These are phyloP conservation scores for Dipodascus albidus DNA, from an alignment of 805 yeast species.

Conservation along the genomic window DNA sequence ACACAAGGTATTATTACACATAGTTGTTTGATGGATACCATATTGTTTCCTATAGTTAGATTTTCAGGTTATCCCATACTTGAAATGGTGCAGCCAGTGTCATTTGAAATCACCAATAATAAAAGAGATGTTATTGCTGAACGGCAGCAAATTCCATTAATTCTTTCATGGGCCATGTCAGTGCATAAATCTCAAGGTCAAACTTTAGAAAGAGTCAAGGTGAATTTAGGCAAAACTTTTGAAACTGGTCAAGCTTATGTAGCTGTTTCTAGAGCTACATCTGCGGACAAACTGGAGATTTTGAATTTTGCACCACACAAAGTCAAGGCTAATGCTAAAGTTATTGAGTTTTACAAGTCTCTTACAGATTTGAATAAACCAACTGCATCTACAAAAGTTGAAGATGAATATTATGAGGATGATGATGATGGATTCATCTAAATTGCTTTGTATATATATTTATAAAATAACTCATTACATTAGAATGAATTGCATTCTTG, in stretches of 20 bases:
- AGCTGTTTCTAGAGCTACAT: constrained; percentile 84
- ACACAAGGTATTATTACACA: background rate
- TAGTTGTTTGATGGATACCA: constrained; percentile 5
- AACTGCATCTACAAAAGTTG: background rate
- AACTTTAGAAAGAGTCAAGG: constrained; percentile 62
- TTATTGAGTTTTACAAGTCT: constrained; percentile 48
- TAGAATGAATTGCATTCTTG: background rate
- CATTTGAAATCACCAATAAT: constrained; percentile 3
- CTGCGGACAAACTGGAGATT: constrained; percentile 71
- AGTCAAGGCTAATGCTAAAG: constrained; percentile 64
- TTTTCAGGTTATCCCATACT: background rate
- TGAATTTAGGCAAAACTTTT: constrained; percentile 65
- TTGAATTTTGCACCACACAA: constrained; percentile 53
- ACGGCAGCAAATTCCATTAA: constrained; percentile 70
- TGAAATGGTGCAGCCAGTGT: background rate
- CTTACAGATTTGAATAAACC: background rate
- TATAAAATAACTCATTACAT: background rate
- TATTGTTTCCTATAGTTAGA: constrained; percentile 4
- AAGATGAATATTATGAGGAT: background rate
- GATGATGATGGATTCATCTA: background rate
- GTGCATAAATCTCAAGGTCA: constrained; percentile 97
- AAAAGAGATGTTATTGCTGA: constrained; percentile 37
- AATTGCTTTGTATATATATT: too few relatives aligned
- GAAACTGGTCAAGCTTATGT: constrained; percentile 96
- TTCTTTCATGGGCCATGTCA: constrained; percentile 89